Conservation (phyloP, 345 rosid genomes). For the Brassica carinata region DNA sequence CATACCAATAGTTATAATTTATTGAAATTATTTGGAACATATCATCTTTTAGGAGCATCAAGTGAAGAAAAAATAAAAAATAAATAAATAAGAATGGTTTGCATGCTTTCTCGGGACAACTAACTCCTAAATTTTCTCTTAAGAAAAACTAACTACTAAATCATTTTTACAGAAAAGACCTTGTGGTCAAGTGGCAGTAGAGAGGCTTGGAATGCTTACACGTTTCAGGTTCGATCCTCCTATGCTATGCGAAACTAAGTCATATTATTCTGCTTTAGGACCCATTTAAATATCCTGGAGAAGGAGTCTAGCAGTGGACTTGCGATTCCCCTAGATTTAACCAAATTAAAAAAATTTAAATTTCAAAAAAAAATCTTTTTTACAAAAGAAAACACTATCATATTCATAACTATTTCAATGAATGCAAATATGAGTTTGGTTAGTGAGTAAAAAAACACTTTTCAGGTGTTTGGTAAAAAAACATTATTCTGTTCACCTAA, state of each 20-base stretch:
- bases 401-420: neutral
- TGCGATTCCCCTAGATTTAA: no score
- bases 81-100: slow-evolving; percentile 21
- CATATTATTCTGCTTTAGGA: no score
- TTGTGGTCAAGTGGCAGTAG: no score
- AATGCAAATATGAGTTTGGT: neutral
- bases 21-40: neutral
- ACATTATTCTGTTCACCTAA: no score
- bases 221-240: no score
- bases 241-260: no score
- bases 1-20: neutral
- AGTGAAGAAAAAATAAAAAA: slow-evolving; percentile 25
- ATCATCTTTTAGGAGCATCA: slow-evolving; percentile 34
- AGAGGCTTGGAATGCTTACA: no score
- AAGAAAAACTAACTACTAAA: neutral
- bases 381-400: neutral
- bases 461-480: neutral
- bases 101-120: slow-evolving; percentile 3
- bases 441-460: neutral
- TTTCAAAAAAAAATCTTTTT: no score
- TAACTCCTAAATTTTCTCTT: neutral
- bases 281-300: no score
- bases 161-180: no score
- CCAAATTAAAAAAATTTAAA: no score
- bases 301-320: no score